phyloP scores from a whole-genome alignment of 2,329 filamentous ascomycete genomes.

The Fusarium avenaceum region DNA sequence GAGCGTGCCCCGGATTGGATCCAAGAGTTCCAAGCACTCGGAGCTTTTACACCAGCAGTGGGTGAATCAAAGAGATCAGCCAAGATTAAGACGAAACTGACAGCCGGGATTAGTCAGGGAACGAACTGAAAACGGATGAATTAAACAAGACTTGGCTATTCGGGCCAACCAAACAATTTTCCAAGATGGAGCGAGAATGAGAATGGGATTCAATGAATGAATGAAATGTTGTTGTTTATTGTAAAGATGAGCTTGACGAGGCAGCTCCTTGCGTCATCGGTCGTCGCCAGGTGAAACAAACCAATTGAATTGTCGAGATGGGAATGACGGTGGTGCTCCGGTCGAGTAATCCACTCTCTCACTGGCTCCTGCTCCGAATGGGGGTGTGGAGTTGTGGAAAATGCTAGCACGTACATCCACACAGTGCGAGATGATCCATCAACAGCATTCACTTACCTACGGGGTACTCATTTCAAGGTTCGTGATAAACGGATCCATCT shows the following conservation, averaged over 20 bases:
- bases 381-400: conserved; percentile 29
- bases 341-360: conserved; percentile 24
- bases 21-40: conserved; percentile 17
- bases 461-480: conserved; percentile 18
- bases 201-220: conserved; percentile 23
- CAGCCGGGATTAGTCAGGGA: conserved; percentile 25
- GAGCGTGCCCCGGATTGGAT: conserved; percentile 18
- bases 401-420: conserved; percentile 26
- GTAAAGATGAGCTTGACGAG: conserved; percentile 32
- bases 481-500: conserved; percentile 9
- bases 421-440: conserved; percentile 26
- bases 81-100: conserved; percentile 5
- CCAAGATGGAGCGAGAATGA: conserved; percentile 20
- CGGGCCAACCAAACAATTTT: too few relatives aligned
- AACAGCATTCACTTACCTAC: not conserved
- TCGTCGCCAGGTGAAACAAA: conserved; percentile 30
- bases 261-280: conserved; percentile 46
- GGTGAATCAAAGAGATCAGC: conserved; percentile 8
- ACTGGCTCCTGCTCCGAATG: conserved; percentile 34
- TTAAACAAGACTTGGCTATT: conserved; percentile 2
- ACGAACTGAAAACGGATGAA: conserved; percentile 23
- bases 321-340: conserved; percentile 45
- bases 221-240: conserved; percentile 19
- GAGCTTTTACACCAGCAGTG: conserved; percentile 32
- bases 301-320: conserved; percentile 39